Evolutionary conservation across 108 stramenopile genomes (phyloP), one percentile per base, ranked within the genome.

Genomic region (Nitzschia putrida): DNA sequence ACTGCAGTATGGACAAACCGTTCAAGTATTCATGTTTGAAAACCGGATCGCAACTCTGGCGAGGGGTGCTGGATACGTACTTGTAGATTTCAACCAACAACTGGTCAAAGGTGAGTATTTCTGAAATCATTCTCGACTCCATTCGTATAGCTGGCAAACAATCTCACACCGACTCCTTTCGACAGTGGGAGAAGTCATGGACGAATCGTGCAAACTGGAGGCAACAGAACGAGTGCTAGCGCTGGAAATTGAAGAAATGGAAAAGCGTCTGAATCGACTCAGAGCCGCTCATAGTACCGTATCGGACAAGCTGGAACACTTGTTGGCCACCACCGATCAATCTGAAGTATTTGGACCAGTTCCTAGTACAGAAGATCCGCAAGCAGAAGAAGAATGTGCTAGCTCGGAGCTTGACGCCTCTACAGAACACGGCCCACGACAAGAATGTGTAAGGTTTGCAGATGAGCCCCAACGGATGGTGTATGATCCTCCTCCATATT

Each of bases 41-140:
- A 66, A 66, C 29, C 38, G 45, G 2, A 66, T 66, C 13, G 68
- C 68, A 16, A 56, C 80, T 34, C 54, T 84, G 45, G 80, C 83
- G 11, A 69, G 83, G 69, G 80, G 83, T 0, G 78, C 71, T 55
- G 83, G 83, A 12, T 84, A 84, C 50, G 79, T 84, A 16, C 72
- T 77, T 44, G 65, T 84, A 41, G 80, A 84, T 50, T 71, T 76
- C 64, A 77, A 55, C 41, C 73, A 75, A 57, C 82, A 83, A 64
- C 54, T 83, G 49, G 79, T 80, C 41, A 83, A 83, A 77, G 79
- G 78, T 80, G 14, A 43, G 73, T 14, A 39, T 14, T 40, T 60
- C 26, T 41, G 13, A 11, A 18, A 11, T 37, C 8, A 11, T 34
- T 12, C 57, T 37, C n/a, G n/a, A n/a, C n/a, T n/a, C n/a, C n/a